phyloP scores from a whole-genome alignment of 768 basidiomycete genomes.

The Tylopilus vinaceipallidus region DNA sequence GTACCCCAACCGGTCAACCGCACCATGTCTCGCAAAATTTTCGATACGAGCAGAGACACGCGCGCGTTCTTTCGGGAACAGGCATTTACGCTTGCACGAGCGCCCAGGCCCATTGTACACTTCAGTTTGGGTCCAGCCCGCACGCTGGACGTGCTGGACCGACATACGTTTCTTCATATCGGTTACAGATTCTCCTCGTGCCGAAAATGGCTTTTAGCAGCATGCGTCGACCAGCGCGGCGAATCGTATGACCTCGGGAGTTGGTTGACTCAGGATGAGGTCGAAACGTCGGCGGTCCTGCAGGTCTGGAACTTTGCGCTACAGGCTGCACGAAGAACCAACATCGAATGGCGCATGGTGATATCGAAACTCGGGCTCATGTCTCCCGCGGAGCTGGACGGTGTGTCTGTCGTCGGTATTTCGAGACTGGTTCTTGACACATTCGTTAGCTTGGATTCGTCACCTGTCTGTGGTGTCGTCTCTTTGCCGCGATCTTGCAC shows the following conservation, averaged over 20 bases:
- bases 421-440: conserved; percentile 1
- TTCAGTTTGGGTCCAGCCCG: conserved; percentile 40
- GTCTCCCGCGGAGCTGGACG: conserved; percentile 56
- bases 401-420: conserved; percentile 39
- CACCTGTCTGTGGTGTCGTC: conserved; percentile 45
- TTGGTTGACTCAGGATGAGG: conserved; percentile 57
- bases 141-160: conserved; percentile 51
- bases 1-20: conserved; percentile 61
- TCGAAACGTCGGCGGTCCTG: conserved; percentile 46
- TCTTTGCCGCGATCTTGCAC: conserved; percentile 40
- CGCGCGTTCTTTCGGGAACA: conserved; percentile 62
- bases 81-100: conserved; percentile 59
- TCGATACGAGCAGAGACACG: conserved; percentile 37
- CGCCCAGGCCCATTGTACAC: conserved; percentile 33
- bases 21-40: conserved; percentile 52
- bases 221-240: conserved; percentile 75
- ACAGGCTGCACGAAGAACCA: conserved; percentile 59
- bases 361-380: conserved; percentile 68
- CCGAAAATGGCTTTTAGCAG: conserved; percentile 75
- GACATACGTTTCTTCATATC: conserved; percentile 69
- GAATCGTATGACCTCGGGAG: conserved; percentile 69
- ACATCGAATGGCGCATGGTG: conserved; percentile 79
- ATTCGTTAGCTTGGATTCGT: conserved; percentile 60
- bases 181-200: conserved; percentile 67
- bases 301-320: conserved; percentile 72